Evolutionary conservation across 106 monocot species (phyloP).

Genomic region (Phalaenopsis equestris): DNA sequence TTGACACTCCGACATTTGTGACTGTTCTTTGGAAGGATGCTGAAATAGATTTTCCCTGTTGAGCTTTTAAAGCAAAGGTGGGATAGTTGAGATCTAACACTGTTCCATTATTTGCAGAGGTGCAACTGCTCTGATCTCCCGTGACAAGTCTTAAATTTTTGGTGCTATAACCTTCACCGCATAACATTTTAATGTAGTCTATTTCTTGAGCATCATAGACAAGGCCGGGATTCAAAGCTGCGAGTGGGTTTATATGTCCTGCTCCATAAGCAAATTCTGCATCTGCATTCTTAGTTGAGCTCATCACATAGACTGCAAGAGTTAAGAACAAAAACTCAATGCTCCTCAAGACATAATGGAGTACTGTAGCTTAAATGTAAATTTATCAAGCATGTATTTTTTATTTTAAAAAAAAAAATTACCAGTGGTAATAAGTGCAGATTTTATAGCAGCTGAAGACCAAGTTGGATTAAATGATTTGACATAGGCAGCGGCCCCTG

Average conservation of each 20-base stretch:
- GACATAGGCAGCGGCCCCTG: slow-evolving; percentile 24
- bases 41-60: neutral
- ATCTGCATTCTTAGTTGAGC: neutral
- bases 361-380: too few relatives aligned
- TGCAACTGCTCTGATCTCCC: slow-evolving; percentile 17
- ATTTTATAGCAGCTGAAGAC: slow-evolving; percentile 32
- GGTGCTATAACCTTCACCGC: slow-evolving; percentile 17
- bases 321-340: neutral
- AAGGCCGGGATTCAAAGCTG: slow-evolving; percentile 11
- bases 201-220: slow-evolving; percentile 16
- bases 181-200: slow-evolving; percentile 15
- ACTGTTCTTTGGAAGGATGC: slow-evolving; percentile 15
- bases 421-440: slow-evolving; percentile 40
- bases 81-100: slow-evolving; percentile 19
- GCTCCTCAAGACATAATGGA: too few relatives aligned
- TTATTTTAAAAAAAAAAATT: neutral
- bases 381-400: too few relatives aligned
- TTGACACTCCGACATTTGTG: slow-evolving; percentile 15
- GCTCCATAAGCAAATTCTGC: slow-evolving; percentile 23
- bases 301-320: slow-evolving; percentile 16
- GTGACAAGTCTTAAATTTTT: slow-evolving; percentile 9
- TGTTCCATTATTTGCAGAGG: slow-evolving; percentile 6
- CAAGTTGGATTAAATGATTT: slow-evolving; percentile 31
- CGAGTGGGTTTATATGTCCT: slow-evolving; percentile 19
- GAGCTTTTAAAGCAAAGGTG: slow-evolving; percentile 6